These are phyloP conservation scores for Suillus subaureus DNA, from an alignment of 768 basidiomycete genomes.

Conservation along the genomic window DNA sequence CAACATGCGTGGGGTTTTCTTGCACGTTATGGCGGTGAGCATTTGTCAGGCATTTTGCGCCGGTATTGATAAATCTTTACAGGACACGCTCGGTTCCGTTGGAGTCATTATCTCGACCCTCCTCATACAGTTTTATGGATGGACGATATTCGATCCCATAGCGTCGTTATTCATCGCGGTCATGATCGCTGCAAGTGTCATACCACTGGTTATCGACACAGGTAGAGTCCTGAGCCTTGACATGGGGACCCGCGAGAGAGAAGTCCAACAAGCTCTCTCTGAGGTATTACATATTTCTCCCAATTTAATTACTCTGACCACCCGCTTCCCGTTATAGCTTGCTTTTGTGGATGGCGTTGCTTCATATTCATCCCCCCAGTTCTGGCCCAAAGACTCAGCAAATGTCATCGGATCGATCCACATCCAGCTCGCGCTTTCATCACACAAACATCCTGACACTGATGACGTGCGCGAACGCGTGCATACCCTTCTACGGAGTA, in stretches of 20 bases:
- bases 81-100: constrained; percentile 96
- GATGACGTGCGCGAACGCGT: constrained; percentile 81
- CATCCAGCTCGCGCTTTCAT: constrained; percentile 76
- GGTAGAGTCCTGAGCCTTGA: constrained; percentile 88
- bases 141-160: constrained; percentile 99
- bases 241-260: constrained; percentile 60
- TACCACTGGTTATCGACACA: constrained; percentile 93
- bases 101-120: constrained; percentile 98
- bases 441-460: constrained; percentile 59
- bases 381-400: constrained; percentile 94
- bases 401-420: constrained; percentile 90
- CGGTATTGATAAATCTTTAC: constrained; percentile 14
- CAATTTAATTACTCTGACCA: background rate
- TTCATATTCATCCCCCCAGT: constrained; percentile 79
- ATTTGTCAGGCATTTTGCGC: constrained; percentile 1
- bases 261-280: constrained; percentile 58
- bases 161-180: constrained; percentile 96
- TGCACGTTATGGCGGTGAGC: constrained; percentile 93
- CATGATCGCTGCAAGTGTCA: constrained; percentile 92
- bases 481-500: constrained; percentile 65
- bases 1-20: constrained; percentile 98
- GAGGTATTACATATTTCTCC: constrained; percentile 49
- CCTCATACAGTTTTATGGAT: constrained; percentile 93
- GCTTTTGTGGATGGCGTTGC: constrained; percentile 75
- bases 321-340: constrained; percentile 49